phyloP scores from a whole-genome alignment of 1,284 basidiomycete species.

The Ganoderma lucidum region DNA sequence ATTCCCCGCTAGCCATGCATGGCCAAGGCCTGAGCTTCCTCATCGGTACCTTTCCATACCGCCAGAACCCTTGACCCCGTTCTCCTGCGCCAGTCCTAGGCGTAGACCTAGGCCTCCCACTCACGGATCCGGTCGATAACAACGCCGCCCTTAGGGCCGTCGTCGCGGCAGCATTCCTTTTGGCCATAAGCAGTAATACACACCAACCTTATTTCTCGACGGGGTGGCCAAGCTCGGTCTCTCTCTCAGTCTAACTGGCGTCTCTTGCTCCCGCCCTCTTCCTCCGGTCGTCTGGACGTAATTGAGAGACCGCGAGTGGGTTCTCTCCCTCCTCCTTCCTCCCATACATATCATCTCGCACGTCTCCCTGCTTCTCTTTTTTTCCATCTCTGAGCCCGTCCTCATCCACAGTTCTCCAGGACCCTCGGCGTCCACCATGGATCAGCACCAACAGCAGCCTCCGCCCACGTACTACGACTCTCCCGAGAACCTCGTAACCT shows the following conservation, averaged over 20 bases:
- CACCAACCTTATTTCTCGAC: no score
- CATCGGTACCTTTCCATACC: no score
- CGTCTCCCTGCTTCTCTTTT: constrained; percentile 41
- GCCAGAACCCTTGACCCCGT: no score
- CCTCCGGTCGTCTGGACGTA: constrained; percentile 34
- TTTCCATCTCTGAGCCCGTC: constrained; percentile 34
- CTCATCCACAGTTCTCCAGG: constrained; percentile 35
- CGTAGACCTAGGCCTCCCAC: no score
- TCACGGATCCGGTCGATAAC: no score
- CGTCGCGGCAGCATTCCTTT: no score
- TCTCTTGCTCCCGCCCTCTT: constrained; percentile 22
- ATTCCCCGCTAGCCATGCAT: no score
- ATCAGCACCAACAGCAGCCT: constrained; percentile 48
- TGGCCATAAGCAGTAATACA: no score
- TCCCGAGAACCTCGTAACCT: constrained; percentile 47
- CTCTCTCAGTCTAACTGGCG: background rate
- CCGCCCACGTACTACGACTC: constrained; percentile 49
- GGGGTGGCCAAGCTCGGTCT: background rate
- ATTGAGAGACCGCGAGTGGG: constrained; percentile 36
- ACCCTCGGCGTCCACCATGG: constrained; percentile 47
- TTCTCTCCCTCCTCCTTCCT: constrained; percentile 29
- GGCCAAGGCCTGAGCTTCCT: no score
- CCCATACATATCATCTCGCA: constrained; percentile 29
- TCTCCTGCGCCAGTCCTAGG: no score
- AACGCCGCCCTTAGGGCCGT: no score